Conservation (phyloP, 352 stramenopile genomes). For the Globisporangium echinulatum region DNA sequence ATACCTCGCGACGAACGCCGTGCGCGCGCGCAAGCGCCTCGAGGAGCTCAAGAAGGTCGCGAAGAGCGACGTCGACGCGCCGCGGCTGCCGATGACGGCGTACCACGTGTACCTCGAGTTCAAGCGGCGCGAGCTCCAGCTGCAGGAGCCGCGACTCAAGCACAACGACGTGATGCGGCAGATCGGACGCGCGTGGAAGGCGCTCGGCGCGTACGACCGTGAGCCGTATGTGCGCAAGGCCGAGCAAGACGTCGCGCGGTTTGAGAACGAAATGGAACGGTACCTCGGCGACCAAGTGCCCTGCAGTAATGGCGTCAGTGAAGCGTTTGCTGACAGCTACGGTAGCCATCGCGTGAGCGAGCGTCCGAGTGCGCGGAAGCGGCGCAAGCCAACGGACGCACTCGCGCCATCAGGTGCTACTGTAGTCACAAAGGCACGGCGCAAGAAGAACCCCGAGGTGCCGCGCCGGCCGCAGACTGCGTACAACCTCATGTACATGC, state of each 20-base stretch:
- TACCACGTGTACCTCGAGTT: constrained; percentile 33
- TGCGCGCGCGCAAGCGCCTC: constrained; percentile 20
- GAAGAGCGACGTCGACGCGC: constrained; percentile 23
- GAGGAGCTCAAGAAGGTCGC: constrained; percentile 31
- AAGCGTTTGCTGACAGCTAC: constrained; percentile 1
- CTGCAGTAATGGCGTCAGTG: not conserved
- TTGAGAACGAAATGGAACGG: constrained; percentile 42
- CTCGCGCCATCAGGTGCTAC: not conserved
- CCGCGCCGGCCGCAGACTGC: constrained; percentile 37
- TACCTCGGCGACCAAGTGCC: constrained; percentile 11
- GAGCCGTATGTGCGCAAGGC: constrained; percentile 28
- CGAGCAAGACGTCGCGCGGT: constrained; percentile 37
- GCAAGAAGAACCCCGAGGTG: constrained; percentile 18
- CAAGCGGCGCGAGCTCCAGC: constrained; percentile 30
- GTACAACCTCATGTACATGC: constrained; percentile 65
- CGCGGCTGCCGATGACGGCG: constrained; percentile 32
- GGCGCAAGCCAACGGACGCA: constrained; percentile 4
- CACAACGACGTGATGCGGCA: constrained; percentile 44
- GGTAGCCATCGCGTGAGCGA: not conserved
- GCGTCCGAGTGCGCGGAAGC: constrained; percentile 10
- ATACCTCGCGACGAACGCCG: constrained; percentile 20
- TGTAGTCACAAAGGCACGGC: constrained; percentile 1
- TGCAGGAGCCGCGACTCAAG: constrained; percentile 20
- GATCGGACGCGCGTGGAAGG: constrained; percentile 37
- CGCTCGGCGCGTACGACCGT: constrained; percentile 23